Conservation (phyloP, 2,329 filamentous ascomycete species). For the Neonectria faginata region DNA sequence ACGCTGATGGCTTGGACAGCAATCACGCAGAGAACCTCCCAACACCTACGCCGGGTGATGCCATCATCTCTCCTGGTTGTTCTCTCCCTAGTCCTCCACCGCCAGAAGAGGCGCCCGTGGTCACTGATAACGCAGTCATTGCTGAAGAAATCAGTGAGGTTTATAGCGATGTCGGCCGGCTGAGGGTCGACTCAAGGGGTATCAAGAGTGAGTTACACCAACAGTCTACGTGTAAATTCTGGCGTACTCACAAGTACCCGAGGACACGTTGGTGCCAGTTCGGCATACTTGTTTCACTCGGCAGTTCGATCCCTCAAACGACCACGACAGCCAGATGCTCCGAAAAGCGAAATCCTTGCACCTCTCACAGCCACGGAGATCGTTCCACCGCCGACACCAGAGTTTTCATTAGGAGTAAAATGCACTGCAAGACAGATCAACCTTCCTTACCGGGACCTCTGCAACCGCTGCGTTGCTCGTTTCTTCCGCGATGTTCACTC, state of each 20-base stretch:
- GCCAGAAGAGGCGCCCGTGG: not conserved
- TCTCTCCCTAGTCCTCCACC: conserved; percentile 1
- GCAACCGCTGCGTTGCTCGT: conserved; percentile 16
- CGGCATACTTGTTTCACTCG: conserved; percentile 25
- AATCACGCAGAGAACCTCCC: not conserved
- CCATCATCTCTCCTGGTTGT: not conserved
- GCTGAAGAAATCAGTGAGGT: conserved; percentile 16
- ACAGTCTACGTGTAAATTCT: not conserved
- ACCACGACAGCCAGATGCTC: conserved; percentile 16
- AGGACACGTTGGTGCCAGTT: conserved; percentile 24
- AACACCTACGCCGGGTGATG: conserved; percentile 15
- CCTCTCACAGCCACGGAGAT: conserved; percentile 22
- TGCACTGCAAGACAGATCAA: conserved; percentile 22
- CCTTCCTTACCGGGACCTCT: conserved; percentile 21
- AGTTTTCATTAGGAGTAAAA: conserved; percentile 19
- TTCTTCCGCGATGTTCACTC: conserved; percentile 28
- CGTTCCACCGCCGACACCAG: conserved; percentile 25
- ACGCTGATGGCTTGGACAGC: conserved; percentile 1
- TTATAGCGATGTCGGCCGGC: conserved; percentile 14
- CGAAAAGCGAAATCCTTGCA: conserved; percentile 23
- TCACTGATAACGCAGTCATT: not conserved
- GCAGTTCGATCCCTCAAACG: conserved; percentile 22
- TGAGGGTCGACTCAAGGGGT: conserved; percentile 22
- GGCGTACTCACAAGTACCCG: not conserved
- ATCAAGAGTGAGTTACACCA: conserved; percentile 16